Evolutionary conservation across 23 red algal species (phyloP).

Genomic region (Chondrus crispus): DNA sequence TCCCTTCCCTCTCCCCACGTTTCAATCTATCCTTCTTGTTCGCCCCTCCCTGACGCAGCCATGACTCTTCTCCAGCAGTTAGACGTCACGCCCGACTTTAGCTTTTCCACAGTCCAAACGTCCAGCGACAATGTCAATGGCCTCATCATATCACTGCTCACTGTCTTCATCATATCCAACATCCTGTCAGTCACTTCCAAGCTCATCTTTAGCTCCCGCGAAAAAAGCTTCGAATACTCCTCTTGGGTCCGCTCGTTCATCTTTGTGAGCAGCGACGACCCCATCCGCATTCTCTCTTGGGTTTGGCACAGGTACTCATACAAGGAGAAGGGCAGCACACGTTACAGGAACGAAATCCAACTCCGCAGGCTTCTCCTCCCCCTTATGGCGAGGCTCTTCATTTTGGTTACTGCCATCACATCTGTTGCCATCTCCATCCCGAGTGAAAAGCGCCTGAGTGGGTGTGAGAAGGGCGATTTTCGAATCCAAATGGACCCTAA

Average conservation of each 20-base stretch:
- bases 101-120: slow-evolving; percentile 6
- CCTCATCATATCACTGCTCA: neutral
- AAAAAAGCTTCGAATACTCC: neutral
- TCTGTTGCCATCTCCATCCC: neutral
- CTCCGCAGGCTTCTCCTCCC: neutral
- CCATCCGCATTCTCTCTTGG: neutral
- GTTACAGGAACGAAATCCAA: neutral
- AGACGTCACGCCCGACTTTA: slow-evolving; percentile 3
- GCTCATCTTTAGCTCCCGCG: neutral
- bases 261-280: slow-evolving; percentile 12
- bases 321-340: neutral
- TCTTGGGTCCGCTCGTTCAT: slow-evolving; percentile 5
- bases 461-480: neutral
- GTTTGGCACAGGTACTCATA: neutral
- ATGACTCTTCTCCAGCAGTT: too few species aligned
- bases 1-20: too few species aligned
- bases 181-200: neutral
- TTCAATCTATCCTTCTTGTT: too few species aligned
- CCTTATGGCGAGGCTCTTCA: neutral
- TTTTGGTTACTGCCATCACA: neutral
- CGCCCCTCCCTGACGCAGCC: too few species aligned
- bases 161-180: neutral
- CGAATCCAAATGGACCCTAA: neutral
- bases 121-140: neutral
- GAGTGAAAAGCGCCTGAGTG: slow-evolving; percentile 9